phyloP scores from a whole-genome alignment of 805 yeast genomes.

The Yamadazyma phyllophila region DNA sequence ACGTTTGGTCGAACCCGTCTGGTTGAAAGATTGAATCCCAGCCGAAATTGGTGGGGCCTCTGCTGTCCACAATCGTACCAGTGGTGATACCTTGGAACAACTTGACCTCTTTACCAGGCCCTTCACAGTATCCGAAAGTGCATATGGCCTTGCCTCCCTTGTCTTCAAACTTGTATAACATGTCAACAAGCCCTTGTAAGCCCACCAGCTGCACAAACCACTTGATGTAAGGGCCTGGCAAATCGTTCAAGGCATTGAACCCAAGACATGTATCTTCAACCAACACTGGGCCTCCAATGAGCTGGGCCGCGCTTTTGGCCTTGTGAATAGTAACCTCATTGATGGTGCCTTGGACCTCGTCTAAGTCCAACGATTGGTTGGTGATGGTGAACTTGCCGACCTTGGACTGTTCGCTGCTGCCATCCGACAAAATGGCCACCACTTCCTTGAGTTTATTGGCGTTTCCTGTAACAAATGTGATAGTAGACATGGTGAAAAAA shows the following conservation, averaged over 20 bases:
- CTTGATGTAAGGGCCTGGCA: constrained; percentile 94
- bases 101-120: constrained; percentile 68
- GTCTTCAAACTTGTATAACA: constrained; percentile 79
- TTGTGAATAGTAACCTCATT: constrained; percentile 80
- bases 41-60: constrained; percentile 86
- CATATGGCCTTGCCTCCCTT: constrained; percentile 86
- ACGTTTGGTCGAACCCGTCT: constrained; percentile 60
- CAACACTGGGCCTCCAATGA: constrained; percentile 73
- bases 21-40: constrained; percentile 95
- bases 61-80: constrained; percentile 72
- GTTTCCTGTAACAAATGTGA: constrained; percentile 85
- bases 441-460: constrained; percentile 86
- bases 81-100: constrained; percentile 82
- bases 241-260: constrained; percentile 69
- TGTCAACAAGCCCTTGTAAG: constrained; percentile 67
- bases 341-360: constrained; percentile 87
- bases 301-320: constrained; percentile 66
- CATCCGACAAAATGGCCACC: constrained; percentile 58
- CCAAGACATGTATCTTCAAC: constrained; percentile 95
- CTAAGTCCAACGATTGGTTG: constrained; percentile 73
- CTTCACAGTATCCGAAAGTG: constrained; percentile 88
- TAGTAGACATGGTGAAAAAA: constrained; percentile 18
- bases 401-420: constrained; percentile 21
- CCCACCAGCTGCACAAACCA: constrained; percentile 87
- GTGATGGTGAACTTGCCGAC: constrained; percentile 53